These are phyloP conservation scores for Moringa oleifera DNA, from an alignment of 345 rosid genomes.

Conservation along the genomic window DNA sequence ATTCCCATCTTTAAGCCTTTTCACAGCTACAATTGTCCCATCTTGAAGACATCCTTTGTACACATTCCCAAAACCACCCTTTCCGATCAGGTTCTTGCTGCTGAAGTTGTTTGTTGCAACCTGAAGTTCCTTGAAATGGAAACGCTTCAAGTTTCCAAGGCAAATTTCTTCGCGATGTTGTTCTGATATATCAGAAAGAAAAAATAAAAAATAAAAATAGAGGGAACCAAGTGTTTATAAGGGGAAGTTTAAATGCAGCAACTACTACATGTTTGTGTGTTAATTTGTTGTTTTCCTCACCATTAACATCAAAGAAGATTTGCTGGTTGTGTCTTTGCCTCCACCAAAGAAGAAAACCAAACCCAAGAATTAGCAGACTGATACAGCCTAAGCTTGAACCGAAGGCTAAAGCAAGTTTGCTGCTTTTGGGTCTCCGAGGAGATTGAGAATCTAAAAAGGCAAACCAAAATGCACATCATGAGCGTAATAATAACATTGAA, in stretches of 20 bases:
- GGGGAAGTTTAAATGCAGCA: too few relatives aligned
- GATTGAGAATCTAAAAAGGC: slow-evolving; percentile 39
- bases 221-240: too few relatives aligned
- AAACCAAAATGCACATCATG: background rate
- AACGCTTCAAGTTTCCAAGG: slow-evolving; percentile 80
- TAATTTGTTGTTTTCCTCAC: too few relatives aligned
- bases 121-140: slow-evolving; percentile 85
- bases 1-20: slow-evolving; percentile 70
- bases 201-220: background rate
- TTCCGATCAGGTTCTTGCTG: slow-evolving; percentile 78
- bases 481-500: background rate
- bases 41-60: slow-evolving; percentile 83
- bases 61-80: slow-evolving; percentile 93
- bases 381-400: slow-evolving; percentile 66
- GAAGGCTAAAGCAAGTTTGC: slow-evolving; percentile 60
- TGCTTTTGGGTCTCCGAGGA: slow-evolving; percentile 41
- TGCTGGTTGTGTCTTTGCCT: slow-evolving; percentile 74
- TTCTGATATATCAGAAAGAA: too few relatives aligned
- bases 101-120: slow-evolving; percentile 82
- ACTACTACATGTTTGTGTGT: too few relatives aligned
- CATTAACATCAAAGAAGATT: slow-evolving; percentile 82
- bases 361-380: slow-evolving; percentile 52
- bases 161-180: slow-evolving; percentile 58
- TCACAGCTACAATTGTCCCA: slow-evolving; percentile 73
- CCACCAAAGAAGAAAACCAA: slow-evolving; percentile 76